Conservation (phyloP, 2,329 filamentous ascomycete genomes). For the Chrysoporthe puriensis region DNA sequence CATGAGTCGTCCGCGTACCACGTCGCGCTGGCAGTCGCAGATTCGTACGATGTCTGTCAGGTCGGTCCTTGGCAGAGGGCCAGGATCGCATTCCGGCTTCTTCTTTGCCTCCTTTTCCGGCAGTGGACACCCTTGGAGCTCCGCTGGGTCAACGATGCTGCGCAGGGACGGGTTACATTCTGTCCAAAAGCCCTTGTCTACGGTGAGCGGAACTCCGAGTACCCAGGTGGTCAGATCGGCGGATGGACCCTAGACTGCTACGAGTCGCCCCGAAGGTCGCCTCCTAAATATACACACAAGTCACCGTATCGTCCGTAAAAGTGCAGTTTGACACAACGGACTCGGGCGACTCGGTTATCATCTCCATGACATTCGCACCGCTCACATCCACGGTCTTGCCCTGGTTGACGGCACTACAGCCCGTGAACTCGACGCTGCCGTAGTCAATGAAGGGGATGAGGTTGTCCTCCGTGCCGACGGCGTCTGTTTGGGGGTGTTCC, state of each 20-base stretch:
- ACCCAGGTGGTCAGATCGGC: not conserved
- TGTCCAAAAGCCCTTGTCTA: not conserved
- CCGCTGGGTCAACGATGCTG: not conserved
- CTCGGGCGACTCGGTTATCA: not conserved
- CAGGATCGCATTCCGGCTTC: not conserved
- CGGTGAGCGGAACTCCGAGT: not conserved
- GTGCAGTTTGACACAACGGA: not conserved
- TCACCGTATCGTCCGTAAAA: not conserved
- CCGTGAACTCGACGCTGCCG: not conserved
- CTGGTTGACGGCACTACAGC: not conserved
- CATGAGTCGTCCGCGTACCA: not conserved
- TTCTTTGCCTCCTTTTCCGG: not conserved
- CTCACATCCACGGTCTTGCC: not conserved
- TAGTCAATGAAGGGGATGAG: not conserved
- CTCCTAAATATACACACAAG: not conserved
- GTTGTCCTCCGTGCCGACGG: not conserved
- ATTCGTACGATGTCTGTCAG: not conserved
- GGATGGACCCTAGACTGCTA: not conserved
- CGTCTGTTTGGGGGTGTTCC: not conserved
- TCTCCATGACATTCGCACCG: not conserved
- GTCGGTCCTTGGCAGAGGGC: not conserved
- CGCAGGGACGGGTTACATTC: not conserved
- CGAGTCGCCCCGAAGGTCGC: not conserved
- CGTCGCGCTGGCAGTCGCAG: not conserved
- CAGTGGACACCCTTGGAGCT: not conserved